phyloP scores from a whole-genome alignment of 768 basidiomycete species.

The Kwoniella bestiolae region DNA sequence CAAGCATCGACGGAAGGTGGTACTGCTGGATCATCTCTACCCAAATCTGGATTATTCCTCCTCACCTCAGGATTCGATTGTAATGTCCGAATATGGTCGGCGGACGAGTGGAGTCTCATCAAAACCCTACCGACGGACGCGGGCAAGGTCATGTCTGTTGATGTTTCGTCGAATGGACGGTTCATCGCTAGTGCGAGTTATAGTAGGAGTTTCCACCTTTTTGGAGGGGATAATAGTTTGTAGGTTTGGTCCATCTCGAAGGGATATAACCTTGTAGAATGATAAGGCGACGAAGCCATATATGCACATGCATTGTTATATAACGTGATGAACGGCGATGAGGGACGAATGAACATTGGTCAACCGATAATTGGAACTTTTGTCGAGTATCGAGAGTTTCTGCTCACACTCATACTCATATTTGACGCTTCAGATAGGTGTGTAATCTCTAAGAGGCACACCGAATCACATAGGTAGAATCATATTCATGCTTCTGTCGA shows the following conservation, averaged over 20 bases:
- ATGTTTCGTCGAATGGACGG: conserved; percentile 79
- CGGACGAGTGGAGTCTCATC: conserved; percentile 95
- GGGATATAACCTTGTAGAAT: too few species aligned
- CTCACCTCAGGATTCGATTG: conserved; percentile 94
- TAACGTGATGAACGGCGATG: too few species aligned
- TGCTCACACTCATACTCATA: neutral
- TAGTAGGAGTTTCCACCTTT: conserved; percentile 92
- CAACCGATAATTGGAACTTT: too few species aligned
- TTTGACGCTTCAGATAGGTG: too few species aligned
- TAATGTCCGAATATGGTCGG: conserved; percentile 92
- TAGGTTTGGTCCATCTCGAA: conserved; percentile 6
- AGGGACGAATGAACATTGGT: too few species aligned
- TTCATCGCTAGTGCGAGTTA: conserved; percentile 88
- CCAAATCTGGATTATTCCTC: conserved; percentile 76
- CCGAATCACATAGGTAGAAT: too few species aligned
- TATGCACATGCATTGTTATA: too few species aligned
- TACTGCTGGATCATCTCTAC: too few species aligned
- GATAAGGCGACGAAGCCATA: too few species aligned
- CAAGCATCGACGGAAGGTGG: neutral
- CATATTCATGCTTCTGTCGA: too few species aligned
- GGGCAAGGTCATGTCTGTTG: conserved; percentile 99
- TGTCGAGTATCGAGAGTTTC: too few species aligned
- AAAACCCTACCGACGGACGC: conserved; percentile 82
- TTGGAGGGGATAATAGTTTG: conserved; percentile 67
- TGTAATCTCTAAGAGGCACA: too few species aligned